Evolutionary conservation across 2,329 filamentous ascomycete genomes (phyloP).

Genomic region (Fusarium chaquense): DNA sequence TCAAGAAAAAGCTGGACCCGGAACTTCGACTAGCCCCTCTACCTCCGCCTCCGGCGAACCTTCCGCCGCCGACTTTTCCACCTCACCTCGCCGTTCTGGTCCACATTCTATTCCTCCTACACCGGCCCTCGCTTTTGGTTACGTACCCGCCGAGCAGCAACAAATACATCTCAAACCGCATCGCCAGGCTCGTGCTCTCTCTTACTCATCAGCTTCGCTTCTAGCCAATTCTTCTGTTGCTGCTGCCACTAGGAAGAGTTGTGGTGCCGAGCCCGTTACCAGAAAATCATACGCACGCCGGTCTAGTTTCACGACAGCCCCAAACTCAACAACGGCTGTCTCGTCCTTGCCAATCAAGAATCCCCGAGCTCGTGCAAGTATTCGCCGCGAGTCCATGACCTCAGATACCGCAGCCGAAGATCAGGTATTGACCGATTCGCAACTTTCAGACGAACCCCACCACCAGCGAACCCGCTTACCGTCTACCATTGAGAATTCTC

Average conservation of each 20-base stretch:
- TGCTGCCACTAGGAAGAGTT: slow-evolving; percentile 64
- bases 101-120: slow-evolving; percentile 32
- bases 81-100: slow-evolving; percentile 37
- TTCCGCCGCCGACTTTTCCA: slow-evolving; percentile 46
- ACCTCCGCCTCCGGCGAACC: slow-evolving; percentile 46
- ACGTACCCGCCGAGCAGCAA: slow-evolving; percentile 22
- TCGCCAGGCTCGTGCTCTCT: slow-evolving; percentile 40
- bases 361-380: slow-evolving; percentile 57
- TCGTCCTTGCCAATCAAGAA: slow-evolving; percentile 50
- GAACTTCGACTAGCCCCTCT: slow-evolving; percentile 43
- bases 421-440: slow-evolving; percentile 52
- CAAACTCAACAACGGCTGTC: slow-evolving; percentile 54
- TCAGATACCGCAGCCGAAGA: slow-evolving; percentile 59
- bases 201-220: slow-evolving; percentile 48
- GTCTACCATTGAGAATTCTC: slow-evolving; percentile 44
- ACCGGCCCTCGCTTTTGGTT: slow-evolving; percentile 28
- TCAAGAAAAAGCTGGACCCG: slow-evolving; percentile 4
- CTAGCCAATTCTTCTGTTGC: slow-evolving; percentile 61
- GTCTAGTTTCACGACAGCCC: slow-evolving; percentile 71
- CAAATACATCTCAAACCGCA: slow-evolving; percentile 26
- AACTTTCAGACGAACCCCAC: slow-evolving; percentile 61
- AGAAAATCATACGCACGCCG: slow-evolving; percentile 68
- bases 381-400: slow-evolving; percentile 58
- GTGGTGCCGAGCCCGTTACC: slow-evolving; percentile 70
- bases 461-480: slow-evolving; percentile 57